Percentiles rank a stretch among this genome's conserved stretches.
These are phyloP conservation scores for Rhinocladiella similis DNA, from an alignment of 2,329 filamentous ascomycete genomes.

Conservation along the genomic window DNA sequence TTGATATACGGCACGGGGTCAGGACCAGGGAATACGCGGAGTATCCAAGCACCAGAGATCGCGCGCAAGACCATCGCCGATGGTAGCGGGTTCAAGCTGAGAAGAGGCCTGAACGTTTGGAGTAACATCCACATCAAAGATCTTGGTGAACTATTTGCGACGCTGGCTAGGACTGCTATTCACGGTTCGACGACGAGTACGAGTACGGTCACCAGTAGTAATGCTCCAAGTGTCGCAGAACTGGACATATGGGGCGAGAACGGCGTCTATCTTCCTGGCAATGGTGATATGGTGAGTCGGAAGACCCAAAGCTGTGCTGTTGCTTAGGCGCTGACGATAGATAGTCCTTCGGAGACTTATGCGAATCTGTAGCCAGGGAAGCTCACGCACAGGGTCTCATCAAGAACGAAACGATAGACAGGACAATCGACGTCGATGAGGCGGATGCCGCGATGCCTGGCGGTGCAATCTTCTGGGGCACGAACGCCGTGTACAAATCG, in stretches of 20 bases:
- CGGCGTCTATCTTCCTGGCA: slow-evolving; percentile 38
- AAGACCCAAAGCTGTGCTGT: no score
- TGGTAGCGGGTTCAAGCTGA: slow-evolving; percentile 47
- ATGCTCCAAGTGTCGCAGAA: no score
- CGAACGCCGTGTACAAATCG: neutral
- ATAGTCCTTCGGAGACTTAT: neutral
- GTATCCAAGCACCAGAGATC: slow-evolving; percentile 52
- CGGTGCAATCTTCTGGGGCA: neutral
- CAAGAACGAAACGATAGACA: neutral
- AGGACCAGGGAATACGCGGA: slow-evolving; percentile 51
- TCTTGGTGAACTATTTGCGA: slow-evolving; percentile 45
- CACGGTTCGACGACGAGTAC: slow-evolving; percentile 20
- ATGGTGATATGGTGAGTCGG: slow-evolving; percentile 29
- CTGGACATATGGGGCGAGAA: slow-evolving; percentile 38
- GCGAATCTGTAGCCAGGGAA: neutral
- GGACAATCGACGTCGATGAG: neutral
- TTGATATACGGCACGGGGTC: slow-evolving; percentile 54
- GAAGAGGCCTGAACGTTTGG: slow-evolving; percentile 52
- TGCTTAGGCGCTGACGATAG: neutral
- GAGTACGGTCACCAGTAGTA: neutral
- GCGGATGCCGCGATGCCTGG: neutral
- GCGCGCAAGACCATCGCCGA: slow-evolving; percentile 42
- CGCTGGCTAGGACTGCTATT: slow-evolving; percentile 48
- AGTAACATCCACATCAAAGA: slow-evolving; percentile 53
- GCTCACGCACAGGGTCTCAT: neutral